Evolutionary conservation across 2,329 filamentous ascomycete genomes (phyloP).

Genomic region (Hypoxylon sp.): DNA sequence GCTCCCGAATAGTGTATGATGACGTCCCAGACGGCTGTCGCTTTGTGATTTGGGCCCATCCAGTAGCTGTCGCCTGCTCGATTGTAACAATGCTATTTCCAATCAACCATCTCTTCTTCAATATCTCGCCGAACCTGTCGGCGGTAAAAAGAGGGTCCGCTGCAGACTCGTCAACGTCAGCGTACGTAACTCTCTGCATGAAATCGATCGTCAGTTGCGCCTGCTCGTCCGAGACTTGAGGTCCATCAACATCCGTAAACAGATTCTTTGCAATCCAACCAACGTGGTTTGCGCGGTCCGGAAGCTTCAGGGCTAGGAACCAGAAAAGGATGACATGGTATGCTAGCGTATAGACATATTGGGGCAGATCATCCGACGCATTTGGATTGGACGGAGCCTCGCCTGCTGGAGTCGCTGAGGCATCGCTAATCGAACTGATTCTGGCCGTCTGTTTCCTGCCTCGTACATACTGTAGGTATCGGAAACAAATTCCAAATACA

Average conservation of each 20-base stretch:
- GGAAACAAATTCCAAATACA: slow-evolving; percentile 94
- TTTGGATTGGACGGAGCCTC: slow-evolving; percentile 51
- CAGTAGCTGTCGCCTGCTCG: slow-evolving; percentile 74
- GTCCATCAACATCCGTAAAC: slow-evolving; percentile 81
- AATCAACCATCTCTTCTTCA: slow-evolving; percentile 77
- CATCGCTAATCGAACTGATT: slow-evolving; percentile 61
- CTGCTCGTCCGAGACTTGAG: slow-evolving; percentile 86
- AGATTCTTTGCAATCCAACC: slow-evolving; percentile 91
- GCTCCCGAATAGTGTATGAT: slow-evolving; percentile 69
- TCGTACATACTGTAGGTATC: slow-evolving; percentile 89
- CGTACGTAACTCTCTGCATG: slow-evolving; percentile 89
- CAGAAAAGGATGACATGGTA: slow-evolving; percentile 97
- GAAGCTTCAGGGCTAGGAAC: slow-evolving; percentile 90
- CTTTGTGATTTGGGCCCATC: slow-evolving; percentile 78
- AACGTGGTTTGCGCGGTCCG: slow-evolving; percentile 85
- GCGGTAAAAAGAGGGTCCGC: slow-evolving; percentile 74
- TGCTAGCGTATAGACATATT: slow-evolving; percentile 93
- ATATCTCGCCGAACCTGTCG: slow-evolving; percentile 73
- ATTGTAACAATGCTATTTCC: slow-evolving; percentile 81
- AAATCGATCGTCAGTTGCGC: slow-evolving; percentile 94
- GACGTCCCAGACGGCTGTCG: slow-evolving; percentile 77
- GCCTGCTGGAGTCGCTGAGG: slow-evolving; percentile 47
- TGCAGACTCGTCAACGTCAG: slow-evolving; percentile 83
- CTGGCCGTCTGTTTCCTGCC: slow-evolving; percentile 69
- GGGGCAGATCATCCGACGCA: slow-evolving; percentile 79